phyloP scores from a whole-genome alignment of 805 yeast species.

The Ogataea ganodermae region DNA sequence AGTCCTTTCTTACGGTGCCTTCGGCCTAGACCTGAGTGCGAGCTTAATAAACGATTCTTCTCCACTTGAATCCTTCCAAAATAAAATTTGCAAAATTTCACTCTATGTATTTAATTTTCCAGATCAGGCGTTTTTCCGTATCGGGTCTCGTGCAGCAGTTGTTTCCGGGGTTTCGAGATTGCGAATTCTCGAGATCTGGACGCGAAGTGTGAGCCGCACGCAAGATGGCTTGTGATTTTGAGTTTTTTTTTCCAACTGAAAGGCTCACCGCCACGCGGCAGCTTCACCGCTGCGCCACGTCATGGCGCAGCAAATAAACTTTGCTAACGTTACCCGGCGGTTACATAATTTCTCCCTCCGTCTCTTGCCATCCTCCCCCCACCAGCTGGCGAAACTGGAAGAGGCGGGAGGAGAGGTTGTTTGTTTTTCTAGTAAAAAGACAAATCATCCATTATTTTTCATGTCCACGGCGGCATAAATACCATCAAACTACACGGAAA shows the following conservation, averaged over 20 bases:
- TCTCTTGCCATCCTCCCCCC: background rate
- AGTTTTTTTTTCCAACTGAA: background rate
- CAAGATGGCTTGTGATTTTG: background rate
- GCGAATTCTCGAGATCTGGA: background rate
- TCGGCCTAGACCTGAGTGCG: no score
- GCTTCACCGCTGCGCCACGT: background rate
- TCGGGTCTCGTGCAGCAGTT: background rate
- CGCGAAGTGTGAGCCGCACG: background rate
- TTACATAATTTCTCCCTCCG: background rate
- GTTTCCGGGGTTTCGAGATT: background rate
- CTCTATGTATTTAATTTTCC: background rate
- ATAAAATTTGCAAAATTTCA: background rate
- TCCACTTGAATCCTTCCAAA: background rate
- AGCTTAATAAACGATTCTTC: no score
- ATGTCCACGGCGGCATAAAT: background rate
- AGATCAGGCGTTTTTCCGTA: conserved; percentile 1
- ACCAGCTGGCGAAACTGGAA: conserved; percentile 6
- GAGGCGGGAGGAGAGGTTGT: conserved; percentile 3
- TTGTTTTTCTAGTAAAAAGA: conserved; percentile 18
- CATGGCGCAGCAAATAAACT: background rate
- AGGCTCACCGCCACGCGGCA: background rate
- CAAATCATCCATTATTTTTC: conserved; percentile 17
- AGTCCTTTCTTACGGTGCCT: background rate
- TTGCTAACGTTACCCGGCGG: conserved; percentile 5
- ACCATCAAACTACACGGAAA: background rate